These are phyloP conservation scores for Dittrichia graveolens DNA, from an alignment of 129 eudicot genomes.

Conservation along the genomic window DNA sequence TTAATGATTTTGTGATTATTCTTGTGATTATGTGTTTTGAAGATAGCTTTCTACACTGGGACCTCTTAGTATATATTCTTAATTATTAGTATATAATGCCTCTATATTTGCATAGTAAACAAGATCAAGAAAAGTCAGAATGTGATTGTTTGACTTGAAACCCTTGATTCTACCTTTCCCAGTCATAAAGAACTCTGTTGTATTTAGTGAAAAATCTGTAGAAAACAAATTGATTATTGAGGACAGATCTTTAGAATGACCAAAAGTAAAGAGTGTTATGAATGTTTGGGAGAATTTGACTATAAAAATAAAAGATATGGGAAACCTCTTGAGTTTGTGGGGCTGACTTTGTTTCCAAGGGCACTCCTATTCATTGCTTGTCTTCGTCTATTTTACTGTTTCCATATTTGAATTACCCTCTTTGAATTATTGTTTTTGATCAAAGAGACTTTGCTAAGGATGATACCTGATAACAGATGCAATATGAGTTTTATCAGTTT, in stretches of 20 bases:
- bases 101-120: constrained; percentile 10
- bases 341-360: constrained; percentile 43
- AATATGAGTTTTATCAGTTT: too few species aligned
- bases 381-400: too few species aligned
- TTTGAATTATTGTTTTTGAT: too few species aligned
- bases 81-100: constrained; percentile 10
- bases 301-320: constrained; percentile 34
- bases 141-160: constrained; percentile 7
- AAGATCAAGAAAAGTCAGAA: constrained; percentile 18
- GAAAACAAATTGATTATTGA: constrained; percentile 28
- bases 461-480: too few species aligned
- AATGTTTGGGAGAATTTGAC: constrained; percentile 45
- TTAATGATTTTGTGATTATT: too few species aligned
- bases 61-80: constrained; percentile 16
- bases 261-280: constrained; percentile 39
- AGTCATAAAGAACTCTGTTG: not conserved
- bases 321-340: constrained; percentile 58
- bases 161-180: constrained; percentile 18
- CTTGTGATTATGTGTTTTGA: too few species aligned
- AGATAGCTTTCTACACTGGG: not conserved
- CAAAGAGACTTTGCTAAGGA: too few species aligned
- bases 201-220: constrained; percentile 17
- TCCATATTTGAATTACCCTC: too few species aligned
- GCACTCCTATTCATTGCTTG: constrained; percentile 29
- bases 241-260: constrained; percentile 32